Conservation (phyloP, 352 stramenopile genomes). For the Phytophthora foliorum region DNA sequence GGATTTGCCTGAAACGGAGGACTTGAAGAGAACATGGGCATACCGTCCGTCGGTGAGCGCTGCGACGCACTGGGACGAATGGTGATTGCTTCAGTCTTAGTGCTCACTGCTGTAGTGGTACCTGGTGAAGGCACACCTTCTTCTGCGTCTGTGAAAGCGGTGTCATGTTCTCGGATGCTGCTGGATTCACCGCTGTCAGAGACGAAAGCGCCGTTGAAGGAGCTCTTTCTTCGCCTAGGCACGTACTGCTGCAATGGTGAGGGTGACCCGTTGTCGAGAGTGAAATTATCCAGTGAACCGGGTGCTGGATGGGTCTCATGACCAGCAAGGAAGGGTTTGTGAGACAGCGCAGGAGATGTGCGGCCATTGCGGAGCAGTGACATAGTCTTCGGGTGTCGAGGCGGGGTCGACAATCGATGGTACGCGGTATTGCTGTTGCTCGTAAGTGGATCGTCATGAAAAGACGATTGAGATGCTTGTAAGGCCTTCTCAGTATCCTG, state of each 20-base stretch:
- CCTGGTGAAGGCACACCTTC: background rate
- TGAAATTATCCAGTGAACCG: constrained; percentile 76
- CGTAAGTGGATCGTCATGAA: constrained; percentile 49
- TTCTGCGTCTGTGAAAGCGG: constrained; percentile 40
- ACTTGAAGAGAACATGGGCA: constrained; percentile 54
- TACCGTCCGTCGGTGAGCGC: constrained; percentile 15
- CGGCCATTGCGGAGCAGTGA: constrained; percentile 53
- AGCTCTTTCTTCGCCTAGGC: constrained; percentile 44
- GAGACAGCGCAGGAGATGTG: constrained; percentile 40
- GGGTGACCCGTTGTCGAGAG: constrained; percentile 46
- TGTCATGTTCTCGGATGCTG: background rate
- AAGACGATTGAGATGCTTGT: constrained; percentile 35
- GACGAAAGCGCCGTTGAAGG: constrained; percentile 56
- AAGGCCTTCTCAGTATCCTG: constrained; percentile 43
- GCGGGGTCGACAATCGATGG: constrained; percentile 71
- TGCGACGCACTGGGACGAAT: constrained; percentile 12
- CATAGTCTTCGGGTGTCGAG: constrained; percentile 72
- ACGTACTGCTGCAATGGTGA: constrained; percentile 23
- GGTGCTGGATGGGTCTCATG: constrained; percentile 45
- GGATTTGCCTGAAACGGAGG: constrained; percentile 78
- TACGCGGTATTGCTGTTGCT: constrained; percentile 39
- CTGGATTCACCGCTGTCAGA: constrained; percentile 35
- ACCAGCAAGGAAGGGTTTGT: constrained; percentile 22
- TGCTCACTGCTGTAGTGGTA: background rate
- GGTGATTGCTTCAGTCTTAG: constrained; percentile 26